Base-by-base conservation (phyloP, 1,284 basidiomycete genomes). In the Cryptococcus sp. region DNA sequence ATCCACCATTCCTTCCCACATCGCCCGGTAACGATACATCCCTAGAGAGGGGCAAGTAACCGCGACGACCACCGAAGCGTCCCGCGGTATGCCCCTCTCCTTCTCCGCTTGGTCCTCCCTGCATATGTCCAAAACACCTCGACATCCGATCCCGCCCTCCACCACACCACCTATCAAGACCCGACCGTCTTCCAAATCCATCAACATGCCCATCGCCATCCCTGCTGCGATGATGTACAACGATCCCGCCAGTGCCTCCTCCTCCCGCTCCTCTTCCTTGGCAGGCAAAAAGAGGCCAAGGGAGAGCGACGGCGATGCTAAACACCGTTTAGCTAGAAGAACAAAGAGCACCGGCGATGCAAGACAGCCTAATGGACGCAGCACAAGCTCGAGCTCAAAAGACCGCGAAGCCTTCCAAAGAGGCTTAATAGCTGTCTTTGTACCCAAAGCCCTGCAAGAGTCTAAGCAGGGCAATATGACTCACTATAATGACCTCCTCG, bases 401-500 rank as follows among this genome's bases (percentile, higher is more conserved):
- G 73, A 76, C 58, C 56, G 69, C 31, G 72, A 76, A 56, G 71
- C 73, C 0, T 76, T 78, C 56, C 77, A 79, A 61, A 60, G 74
- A 47, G 73, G 74, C 50, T 65, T 79, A 20, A 78, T 79, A 40
- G 72, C 72, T 35, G 74, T 76, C 20, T 79, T 77, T 55, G 77
- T 79, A 2, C 71, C 75, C 17, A 76, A 75, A 41, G 78, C 78
- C 0, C 61, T 79, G 41, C 67, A 68, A 53, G 74, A 76, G 50
- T 71, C 67, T 16, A 56, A 67, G 11, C 63, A 70, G 66, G 81
- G 81, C 31, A 73, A 78, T 49, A 70, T 73, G 50, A 69, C 73
- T 15, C 75, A 78, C 54, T 85, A 84, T 70, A 78, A 81, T 56
- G 82, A 84, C 64, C 79, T 85, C 17, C 70, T 84, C 20, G 70